Conservation (phyloP, 1,139 yeast genomes). For the Debaryomycetaceae sp. region DNA sequence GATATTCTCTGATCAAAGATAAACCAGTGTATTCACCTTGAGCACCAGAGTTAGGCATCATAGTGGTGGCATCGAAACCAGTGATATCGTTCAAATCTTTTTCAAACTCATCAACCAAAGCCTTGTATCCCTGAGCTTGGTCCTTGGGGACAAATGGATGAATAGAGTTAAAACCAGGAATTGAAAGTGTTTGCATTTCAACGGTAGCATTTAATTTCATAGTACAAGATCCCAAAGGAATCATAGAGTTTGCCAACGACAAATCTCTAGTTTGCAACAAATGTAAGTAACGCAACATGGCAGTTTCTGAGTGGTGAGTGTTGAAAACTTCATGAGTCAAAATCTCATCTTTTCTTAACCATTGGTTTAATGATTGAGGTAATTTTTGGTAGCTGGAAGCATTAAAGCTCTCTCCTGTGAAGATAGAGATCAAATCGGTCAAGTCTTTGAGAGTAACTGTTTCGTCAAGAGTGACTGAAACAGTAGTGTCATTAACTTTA, state of each 20-base stretch:
- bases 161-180: conserved; percentile 85
- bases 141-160: conserved; percentile 92
- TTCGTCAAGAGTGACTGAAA: conserved; percentile 83
- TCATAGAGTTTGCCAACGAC: conserved; percentile 94
- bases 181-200: conserved; percentile 89
- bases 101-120: conserved; percentile 73
- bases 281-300: conserved; percentile 88
- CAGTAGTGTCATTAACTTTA: conserved; percentile 58
- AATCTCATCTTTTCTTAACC: conserved; percentile 60
- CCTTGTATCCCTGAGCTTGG: conserved; percentile 83
- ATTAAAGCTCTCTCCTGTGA: conserved; percentile 37
- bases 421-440: conserved; percentile 52
- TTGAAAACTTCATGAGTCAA: conserved; percentile 79
- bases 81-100: conserved; percentile 87
- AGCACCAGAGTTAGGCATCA: conserved; percentile 98
- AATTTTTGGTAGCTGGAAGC: conserved; percentile 25
- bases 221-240: conserved; percentile 95
- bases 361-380: conserved; percentile 52
- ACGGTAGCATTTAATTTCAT: conserved; percentile 96
- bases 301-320: conserved; percentile 87
- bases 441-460: conserved; percentile 70
- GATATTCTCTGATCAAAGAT: conserved; percentile 78
- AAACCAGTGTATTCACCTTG: conserved; percentile 97
- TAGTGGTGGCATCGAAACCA: conserved; percentile 88
- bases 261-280: conserved; percentile 83